Percentiles rank a stretch among this genome's conserved stretches.
Evolutionary conservation across 257 asterid species (phyloP).

Genomic region (Penstemon eatonii): DNA sequence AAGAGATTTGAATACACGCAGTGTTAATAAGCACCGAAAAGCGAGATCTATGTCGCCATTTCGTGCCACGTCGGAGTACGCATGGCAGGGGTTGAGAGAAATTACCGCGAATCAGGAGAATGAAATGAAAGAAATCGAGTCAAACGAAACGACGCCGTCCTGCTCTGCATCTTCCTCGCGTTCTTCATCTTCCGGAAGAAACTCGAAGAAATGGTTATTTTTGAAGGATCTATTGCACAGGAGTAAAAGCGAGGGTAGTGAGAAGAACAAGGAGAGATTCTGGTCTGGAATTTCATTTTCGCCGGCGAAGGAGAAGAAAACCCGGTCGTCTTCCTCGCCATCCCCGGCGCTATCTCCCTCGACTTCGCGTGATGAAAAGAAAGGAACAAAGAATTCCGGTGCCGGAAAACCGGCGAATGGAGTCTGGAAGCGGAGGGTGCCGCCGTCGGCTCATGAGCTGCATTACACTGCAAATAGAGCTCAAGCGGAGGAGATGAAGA

Average conservation of each 20-base stretch:
- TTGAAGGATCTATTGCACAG: slow-evolving; percentile 56
- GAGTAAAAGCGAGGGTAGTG: slow-evolving; percentile 62
- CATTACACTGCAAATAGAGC: slow-evolving; percentile 86
- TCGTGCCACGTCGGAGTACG: slow-evolving; percentile 10
- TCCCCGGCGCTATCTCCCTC: slow-evolving; percentile 46
- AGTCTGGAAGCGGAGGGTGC: slow-evolving; percentile 44
- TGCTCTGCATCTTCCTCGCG: slow-evolving; percentile 63
- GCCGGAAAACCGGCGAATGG: slow-evolving; percentile 50
- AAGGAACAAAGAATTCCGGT: slow-evolving; percentile 25
- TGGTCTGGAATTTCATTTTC: slow-evolving; percentile 58
- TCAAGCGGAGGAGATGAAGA: slow-evolving; percentile 98
- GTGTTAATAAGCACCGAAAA: slow-evolving; percentile 36
- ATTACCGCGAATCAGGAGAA: slow-evolving; percentile 1
- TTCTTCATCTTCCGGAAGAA: slow-evolving; percentile 58
- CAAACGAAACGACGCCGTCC: slow-evolving; percentile 59
- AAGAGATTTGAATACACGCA: slow-evolving; percentile 44
- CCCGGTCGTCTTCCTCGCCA: slow-evolving; percentile 10
- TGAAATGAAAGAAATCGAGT: slow-evolving; percentile 30
- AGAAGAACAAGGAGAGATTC: slow-evolving; percentile 46
- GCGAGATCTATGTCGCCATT: slow-evolving; percentile 69
- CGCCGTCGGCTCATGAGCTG: slow-evolving; percentile 84
- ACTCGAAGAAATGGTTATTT: slow-evolving; percentile 65
- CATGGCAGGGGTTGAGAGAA: too few relatives aligned
- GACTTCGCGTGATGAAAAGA: slow-evolving; percentile 47
- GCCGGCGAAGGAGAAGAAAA: slow-evolving; percentile 39